Conservation (phyloP, 495 filamentous ascomycete genomes). For the Pyrenula aspistea region DNA sequence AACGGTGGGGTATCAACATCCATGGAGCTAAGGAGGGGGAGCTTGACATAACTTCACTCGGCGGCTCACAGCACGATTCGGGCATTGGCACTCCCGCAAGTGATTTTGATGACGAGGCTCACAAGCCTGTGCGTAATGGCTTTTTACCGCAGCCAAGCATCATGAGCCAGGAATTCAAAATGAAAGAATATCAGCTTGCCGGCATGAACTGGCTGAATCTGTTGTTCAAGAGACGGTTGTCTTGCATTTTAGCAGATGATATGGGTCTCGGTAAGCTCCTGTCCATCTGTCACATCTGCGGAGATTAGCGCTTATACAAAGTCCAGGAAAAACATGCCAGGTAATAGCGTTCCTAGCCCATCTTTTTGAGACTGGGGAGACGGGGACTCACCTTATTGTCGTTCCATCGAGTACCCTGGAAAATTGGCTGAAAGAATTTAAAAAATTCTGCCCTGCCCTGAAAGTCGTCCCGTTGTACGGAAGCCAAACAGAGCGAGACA, state of each 20-base stretch:
- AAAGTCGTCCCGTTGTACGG: constrained; percentile 75
- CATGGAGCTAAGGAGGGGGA: constrained; percentile 57
- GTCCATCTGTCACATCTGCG: too few species aligned
- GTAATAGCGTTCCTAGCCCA: constrained; percentile 88
- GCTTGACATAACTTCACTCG: constrained; percentile 52
- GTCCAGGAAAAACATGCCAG: constrained; percentile 97
- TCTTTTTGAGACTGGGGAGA: constrained; percentile 51
- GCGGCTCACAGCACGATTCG: constrained; percentile 46
- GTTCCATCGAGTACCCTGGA: constrained; percentile 88
- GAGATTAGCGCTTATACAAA: too few species aligned
- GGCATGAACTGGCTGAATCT: constrained; percentile 89
- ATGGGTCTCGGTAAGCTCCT: constrained; percentile 96
- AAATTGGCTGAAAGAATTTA: constrained; percentile 89
- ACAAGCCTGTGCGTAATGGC: constrained; percentile 23
- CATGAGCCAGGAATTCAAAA: constrained; percentile 54
- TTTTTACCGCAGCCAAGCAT: constrained; percentile 60
- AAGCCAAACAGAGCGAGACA: constrained; percentile 44
- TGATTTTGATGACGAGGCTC: constrained; percentile 38
- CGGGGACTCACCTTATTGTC: constrained; percentile 75
- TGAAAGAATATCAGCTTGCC: constrained; percentile 91
- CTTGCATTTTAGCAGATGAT: constrained; percentile 89
- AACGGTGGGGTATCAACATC: constrained; percentile 66
- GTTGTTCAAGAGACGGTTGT: constrained; percentile 63
- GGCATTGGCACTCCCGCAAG: constrained; percentile 63
- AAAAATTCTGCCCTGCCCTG: constrained; percentile 69